Base-by-base conservation (phyloP, 2,329 filamentous ascomycete genomes). In the Capronia epimyces region DNA sequence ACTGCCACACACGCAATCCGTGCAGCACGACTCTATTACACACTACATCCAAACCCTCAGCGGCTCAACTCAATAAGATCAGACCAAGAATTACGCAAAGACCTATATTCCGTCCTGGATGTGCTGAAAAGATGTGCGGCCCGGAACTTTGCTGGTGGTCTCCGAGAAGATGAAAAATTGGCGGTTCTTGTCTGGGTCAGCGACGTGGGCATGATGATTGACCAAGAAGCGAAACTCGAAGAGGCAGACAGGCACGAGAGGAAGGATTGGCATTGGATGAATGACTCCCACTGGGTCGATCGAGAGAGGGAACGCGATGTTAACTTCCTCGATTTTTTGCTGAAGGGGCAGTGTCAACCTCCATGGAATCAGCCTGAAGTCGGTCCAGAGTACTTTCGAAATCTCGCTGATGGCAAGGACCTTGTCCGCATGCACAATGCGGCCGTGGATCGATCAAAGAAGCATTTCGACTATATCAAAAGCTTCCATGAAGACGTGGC, bases 21-120 rank as follows among this genome's bases (percentile, higher is more conserved):
- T 46, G 89, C 91, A 1, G 93, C 93, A 45, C 95, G 94, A 71
- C 84, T 94, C 63, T 98, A 97, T 71, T 97, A 98, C 70, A 96
- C 90, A 0, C 81, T 89, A 3, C 93, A 97, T 66, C 87, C 94
- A 63, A 79, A 90, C 46, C 89, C 90, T 1, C 85, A 93, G 60
- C 83, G 87, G 31, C 75, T 97, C 15, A 88, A 93, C 63, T 75
- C 85, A 22, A 94, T 97, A 69, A 90, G 88, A 68, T 83, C 88
- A 0, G 93, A 98, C 67, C 87, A 85, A 56, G 79, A 86, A 59
- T 85, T 98, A 42, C 83, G 93, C 36, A 77, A 85, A 44, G 91
- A 97, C 62, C 74, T 97, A 7, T 80, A 95, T 34, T 80, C 82
- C 50, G 87, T 95, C 36, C 83, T 98, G 68, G 93, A 98, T 61